phyloP scores from a whole-genome alignment of 441 rosid species.

The Sinapis alba region DNA sequence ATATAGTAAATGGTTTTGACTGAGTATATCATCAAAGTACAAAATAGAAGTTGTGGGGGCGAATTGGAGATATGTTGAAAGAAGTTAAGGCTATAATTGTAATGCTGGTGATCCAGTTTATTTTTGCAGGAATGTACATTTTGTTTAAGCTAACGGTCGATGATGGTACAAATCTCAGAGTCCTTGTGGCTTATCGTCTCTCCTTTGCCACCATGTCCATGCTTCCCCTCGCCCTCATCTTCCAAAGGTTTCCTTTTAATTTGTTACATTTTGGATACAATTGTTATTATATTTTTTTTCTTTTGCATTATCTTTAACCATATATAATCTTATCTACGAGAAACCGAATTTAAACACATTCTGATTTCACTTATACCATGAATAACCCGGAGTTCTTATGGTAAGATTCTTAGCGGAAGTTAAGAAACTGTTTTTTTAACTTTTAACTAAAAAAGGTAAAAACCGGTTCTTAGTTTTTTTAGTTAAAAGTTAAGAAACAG shows the following conservation, averaged over 20 bases:
- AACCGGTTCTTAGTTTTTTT: too few relatives aligned
- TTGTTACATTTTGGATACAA: not conserved
- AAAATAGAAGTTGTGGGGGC: not conserved
- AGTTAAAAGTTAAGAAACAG: too few relatives aligned
- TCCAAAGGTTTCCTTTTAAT: conserved; percentile 46
- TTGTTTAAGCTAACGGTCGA: conserved; percentile 42
- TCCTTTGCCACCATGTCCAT: conserved; percentile 43
- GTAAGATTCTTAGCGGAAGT: too few relatives aligned
- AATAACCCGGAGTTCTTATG: too few relatives aligned
- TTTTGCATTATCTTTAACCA: not conserved
- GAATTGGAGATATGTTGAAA: conserved; percentile 21
- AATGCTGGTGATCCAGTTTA: conserved; percentile 47
- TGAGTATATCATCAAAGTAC: not conserved
- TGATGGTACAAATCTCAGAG: conserved; percentile 43
- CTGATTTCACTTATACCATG: too few relatives aligned
- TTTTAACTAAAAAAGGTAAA: too few relatives aligned
- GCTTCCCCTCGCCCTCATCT: conserved; percentile 50
- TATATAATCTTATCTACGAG: not conserved
- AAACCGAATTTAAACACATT: not conserved
- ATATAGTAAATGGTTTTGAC: conserved; percentile 9
- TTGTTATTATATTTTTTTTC: not conserved
- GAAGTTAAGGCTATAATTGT: conserved; percentile 34
- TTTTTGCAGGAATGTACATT: conserved; percentile 40
- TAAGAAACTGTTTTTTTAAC: too few relatives aligned
- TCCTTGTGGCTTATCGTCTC: conserved; percentile 48